These are phyloP conservation scores for Metschnikowia aberdeeniae DNA, from an alignment of 805 yeast genomes.

Conservation along the genomic window DNA sequence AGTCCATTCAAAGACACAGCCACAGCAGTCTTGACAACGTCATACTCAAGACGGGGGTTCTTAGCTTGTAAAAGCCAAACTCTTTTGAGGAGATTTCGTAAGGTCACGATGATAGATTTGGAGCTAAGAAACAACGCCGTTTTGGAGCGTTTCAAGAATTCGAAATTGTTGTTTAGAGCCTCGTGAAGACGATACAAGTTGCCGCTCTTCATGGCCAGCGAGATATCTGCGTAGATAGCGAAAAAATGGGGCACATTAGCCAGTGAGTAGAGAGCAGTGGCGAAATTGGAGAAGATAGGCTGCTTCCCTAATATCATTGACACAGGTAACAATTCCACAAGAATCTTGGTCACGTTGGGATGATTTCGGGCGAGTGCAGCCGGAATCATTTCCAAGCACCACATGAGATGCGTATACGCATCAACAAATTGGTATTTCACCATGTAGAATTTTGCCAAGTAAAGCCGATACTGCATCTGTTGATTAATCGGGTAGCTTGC, in stretches of 20 bases:
- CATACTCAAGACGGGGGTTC: conserved; percentile 28
- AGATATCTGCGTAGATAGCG: conserved; percentile 34
- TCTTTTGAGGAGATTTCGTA: conserved; percentile 43
- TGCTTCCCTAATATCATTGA: conserved; percentile 51
- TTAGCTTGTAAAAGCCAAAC: conserved; percentile 26
- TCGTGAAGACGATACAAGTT: conserved; percentile 33
- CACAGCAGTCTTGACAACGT: conserved; percentile 22
- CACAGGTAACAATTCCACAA: conserved; percentile 49
- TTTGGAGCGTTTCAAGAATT: conserved; percentile 34
- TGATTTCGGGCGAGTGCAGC: conserved; percentile 18
- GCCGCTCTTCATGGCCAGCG: conserved; percentile 40
- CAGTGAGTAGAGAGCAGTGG: conserved; percentile 15
- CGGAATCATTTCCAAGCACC: conserved; percentile 47
- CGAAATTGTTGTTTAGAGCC: conserved; percentile 25
- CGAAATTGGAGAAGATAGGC: conserved; percentile 32
- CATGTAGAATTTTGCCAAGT: conserved; percentile 51
- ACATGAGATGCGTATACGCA: conserved; percentile 48
- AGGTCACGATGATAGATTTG: conserved; percentile 40
- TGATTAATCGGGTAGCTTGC: conserved; percentile 39
- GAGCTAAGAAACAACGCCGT: conserved; percentile 44
- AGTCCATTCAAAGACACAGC: conserved; percentile 13
- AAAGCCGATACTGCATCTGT: conserved; percentile 49
- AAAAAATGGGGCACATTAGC: conserved; percentile 21
- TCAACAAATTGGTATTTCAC: conserved; percentile 48
- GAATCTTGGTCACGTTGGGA: conserved; percentile 37